Evolutionary conservation across 441 rosid genomes (phyloP).

Genomic region (Viola pubescens): DNA sequence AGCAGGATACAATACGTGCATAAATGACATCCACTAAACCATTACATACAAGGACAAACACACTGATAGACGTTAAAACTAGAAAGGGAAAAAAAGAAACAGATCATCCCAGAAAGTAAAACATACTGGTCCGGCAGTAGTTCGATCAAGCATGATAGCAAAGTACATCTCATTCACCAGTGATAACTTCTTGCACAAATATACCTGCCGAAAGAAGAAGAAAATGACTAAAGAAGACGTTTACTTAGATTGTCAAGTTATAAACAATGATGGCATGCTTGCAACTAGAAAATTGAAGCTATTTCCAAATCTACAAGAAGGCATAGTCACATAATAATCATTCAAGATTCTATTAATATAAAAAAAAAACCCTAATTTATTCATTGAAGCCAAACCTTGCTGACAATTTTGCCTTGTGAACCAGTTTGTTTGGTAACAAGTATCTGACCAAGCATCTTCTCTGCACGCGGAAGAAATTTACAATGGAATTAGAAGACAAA

Average conservation of each 20-base stretch:
- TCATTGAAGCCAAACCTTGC: constrained; percentile 62
- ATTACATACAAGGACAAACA: background rate
- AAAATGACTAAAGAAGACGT: background rate
- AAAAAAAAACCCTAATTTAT: background rate
- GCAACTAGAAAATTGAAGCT: too few species aligned
- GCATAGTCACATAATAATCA: too few species aligned
- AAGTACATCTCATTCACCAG: constrained; percentile 98
- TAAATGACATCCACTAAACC: background rate
- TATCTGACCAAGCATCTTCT: constrained; percentile 92
- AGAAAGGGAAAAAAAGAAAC: background rate
- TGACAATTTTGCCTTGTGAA: constrained; percentile 93
- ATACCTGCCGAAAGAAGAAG: constrained; percentile 48
- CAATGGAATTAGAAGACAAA: too few species aligned
- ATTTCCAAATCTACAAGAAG: too few species aligned
- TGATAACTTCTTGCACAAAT: constrained; percentile 83
- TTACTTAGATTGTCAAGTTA: too few species aligned
- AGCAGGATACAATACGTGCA: background rate
- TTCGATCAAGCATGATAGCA: constrained; percentile 91
- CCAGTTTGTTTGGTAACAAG: constrained; percentile 98
- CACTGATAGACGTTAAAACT: constrained; percentile 4
- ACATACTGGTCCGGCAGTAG: constrained; percentile 92
- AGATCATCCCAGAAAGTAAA: constrained; percentile 9
- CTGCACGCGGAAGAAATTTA: constrained; percentile 31
- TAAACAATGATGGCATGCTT: too few species aligned
- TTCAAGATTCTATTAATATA: too few species aligned